Evolutionary conservation across 1,139 yeast species (phyloP).

Genomic region (Hansenula sp.): DNA sequence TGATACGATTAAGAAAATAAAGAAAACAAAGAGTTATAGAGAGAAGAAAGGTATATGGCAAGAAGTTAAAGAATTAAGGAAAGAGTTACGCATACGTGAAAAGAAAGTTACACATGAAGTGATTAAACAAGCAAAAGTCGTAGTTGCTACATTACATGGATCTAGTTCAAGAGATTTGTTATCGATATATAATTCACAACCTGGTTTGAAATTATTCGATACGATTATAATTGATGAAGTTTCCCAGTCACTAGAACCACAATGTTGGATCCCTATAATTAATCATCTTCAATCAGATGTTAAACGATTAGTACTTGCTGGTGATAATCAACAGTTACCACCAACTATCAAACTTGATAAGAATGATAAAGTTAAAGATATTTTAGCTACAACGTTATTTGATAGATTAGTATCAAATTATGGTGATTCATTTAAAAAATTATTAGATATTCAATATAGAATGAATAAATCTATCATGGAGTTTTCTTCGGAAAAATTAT

Average conservation of each 20-base stretch:
- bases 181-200: slow-evolving; percentile 34
- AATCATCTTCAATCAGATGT: slow-evolving; percentile 49
- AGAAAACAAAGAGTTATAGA: slow-evolving; percentile 59
- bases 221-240: slow-evolving; percentile 92
- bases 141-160: slow-evolving; percentile 84
- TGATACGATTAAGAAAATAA: slow-evolving; percentile 49
- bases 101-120: slow-evolving; percentile 57
- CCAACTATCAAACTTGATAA: slow-evolving; percentile 59
- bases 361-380: slow-evolving; percentile 25
- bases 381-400: slow-evolving; percentile 65
- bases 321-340: slow-evolving; percentile 85
- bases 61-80: slow-evolving; percentile 63
- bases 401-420: slow-evolving; percentile 61
- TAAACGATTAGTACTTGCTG: slow-evolving; percentile 66
- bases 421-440: slow-evolving; percentile 47
- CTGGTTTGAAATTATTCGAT: slow-evolving; percentile 49
- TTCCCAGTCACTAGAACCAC: slow-evolving; percentile 90
- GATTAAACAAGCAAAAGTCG: slow-evolving; percentile 58
- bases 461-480: slow-evolving; percentile 79
- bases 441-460: slow-evolving; percentile 77
- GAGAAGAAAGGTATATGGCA: slow-evolving; percentile 67
- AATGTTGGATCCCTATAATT: slow-evolving; percentile 93
- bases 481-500: slow-evolving; percentile 69
- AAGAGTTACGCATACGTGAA: slow-evolving; percentile 67
- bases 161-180: slow-evolving; percentile 69